These are phyloP conservation scores for Malassezia slooffiae DNA, from an alignment of 1,284 basidiomycete genomes.

Conservation along the genomic window DNA sequence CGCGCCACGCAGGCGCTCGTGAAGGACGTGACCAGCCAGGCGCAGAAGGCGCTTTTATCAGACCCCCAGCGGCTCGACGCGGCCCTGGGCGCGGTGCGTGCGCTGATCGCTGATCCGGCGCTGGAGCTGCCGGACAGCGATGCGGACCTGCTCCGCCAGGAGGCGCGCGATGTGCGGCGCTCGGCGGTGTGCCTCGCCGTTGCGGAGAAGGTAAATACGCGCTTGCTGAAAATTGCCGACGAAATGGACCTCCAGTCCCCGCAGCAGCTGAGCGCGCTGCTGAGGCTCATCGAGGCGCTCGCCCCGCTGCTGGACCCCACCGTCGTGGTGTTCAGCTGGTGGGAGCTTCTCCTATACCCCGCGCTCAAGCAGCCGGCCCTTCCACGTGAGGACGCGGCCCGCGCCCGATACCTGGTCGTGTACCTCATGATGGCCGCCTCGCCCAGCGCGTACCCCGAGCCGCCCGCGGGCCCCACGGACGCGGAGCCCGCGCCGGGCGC, in stretches of 20 bases:
- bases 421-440: constrained; percentile 27
- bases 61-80: no score
- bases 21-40: constrained; percentile 5
- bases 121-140: constrained; percentile 2
- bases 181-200: not conserved
- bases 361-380: constrained; percentile 26
- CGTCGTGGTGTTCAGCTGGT: constrained; percentile 34
- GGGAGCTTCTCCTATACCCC: constrained; percentile 35
- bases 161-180: not conserved
- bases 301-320: constrained; percentile 21
- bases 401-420: constrained; percentile 29
- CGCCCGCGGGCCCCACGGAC: constrained; percentile 15
- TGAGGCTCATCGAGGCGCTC: constrained; percentile 19
- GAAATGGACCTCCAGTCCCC: no score
- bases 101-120: constrained; percentile 5
- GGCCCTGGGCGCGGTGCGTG: not conserved
- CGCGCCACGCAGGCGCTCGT: constrained; percentile 1
- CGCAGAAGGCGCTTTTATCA: not conserved
- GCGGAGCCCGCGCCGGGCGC: not conserved
- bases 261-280: not conserved
- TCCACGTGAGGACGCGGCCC: constrained; percentile 18
- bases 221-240: constrained; percentile 7
- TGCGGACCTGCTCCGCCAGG: not conserved
- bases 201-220: constrained; percentile 4
- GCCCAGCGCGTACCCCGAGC: constrained; percentile 27